A percentile compares a stretch with the other conserved stretches of the same genome.
Conservation (phyloP, 2,329 filamentous ascomycete species). For the Paracamarosporium sp. region DNA sequence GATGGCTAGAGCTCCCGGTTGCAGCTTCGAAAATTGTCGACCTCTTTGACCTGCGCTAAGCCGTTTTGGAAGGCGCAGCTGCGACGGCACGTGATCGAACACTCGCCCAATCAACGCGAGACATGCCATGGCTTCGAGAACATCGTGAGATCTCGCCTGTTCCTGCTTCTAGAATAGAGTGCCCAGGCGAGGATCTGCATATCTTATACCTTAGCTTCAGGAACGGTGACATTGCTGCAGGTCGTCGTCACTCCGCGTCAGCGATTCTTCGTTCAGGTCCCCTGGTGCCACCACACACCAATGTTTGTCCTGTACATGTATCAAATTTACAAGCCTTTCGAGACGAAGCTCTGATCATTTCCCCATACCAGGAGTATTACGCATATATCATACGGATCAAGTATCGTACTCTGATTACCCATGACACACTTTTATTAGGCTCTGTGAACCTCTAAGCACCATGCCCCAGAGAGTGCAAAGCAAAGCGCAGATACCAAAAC, state of each 20-base stretch:
- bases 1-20: slow-evolving; percentile 18
- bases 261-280: background rate
- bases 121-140: slow-evolving; percentile 18
- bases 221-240: slow-evolving; percentile 28
- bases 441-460: slow-evolving; percentile 6
- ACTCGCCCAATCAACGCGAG: slow-evolving; percentile 19
- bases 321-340: background rate
- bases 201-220: slow-evolving; percentile 12
- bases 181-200: slow-evolving; percentile 24
- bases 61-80: slow-evolving; percentile 2
- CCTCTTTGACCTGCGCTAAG: slow-evolving; percentile 14
- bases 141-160: slow-evolving; percentile 23
- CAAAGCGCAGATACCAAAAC: slow-evolving; percentile 20
- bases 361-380: no score
- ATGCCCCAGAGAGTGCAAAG: slow-evolving; percentile 19
- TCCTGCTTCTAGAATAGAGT: slow-evolving; percentile 36
- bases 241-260: slow-evolving; percentile 23
- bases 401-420: background rate
- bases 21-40: slow-evolving; percentile 29
- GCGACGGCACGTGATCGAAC: slow-evolving; percentile 12
- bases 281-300: no score
- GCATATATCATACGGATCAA: background rate
- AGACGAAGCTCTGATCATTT: no score
- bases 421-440: background rate
- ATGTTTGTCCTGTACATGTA: background rate